phyloP scores from a whole-genome alignment of 306 rosid species.

The Medicago ruthenica region DNA sequence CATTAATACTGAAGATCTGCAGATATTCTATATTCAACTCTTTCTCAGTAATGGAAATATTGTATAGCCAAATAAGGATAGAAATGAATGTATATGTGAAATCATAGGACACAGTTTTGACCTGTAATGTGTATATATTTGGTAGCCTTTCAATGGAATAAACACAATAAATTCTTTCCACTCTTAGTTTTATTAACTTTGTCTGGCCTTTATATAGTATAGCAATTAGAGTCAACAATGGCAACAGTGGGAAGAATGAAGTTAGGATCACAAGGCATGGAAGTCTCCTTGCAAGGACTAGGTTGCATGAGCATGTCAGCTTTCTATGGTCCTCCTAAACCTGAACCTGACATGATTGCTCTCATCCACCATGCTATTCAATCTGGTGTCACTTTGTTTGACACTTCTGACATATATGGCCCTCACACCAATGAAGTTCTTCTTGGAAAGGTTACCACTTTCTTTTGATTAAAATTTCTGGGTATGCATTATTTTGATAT shows the following conservation, averaged over 20 bases:
- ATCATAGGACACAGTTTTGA: no score
- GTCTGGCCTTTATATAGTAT: no score
- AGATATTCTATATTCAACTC: no score
- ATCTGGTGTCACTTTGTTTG: conserved; percentile 69
- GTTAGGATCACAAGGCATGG: conserved; percentile 63
- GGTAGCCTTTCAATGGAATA: no score
- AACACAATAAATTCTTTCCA: no score
- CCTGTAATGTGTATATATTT: no score
- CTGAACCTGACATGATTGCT: conserved; percentile 68
- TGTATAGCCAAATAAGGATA: no score
- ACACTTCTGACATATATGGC: conserved; percentile 68
- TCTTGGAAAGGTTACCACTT: conserved; percentile 51
- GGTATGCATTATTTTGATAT: not conserved
- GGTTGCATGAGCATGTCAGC: conserved; percentile 81
- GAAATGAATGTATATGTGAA: no score
- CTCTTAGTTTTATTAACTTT: no score
- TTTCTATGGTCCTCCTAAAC: conserved; percentile 65
- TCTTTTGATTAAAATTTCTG: not conserved
- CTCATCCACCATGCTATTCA: conserved; percentile 65
- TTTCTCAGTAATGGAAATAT: no score
- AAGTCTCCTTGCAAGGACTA: conserved; percentile 67
- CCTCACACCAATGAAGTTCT: conserved; percentile 70
- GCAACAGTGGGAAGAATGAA: conserved; percentile 58
- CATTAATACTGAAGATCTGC: no score
- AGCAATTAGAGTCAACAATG: conserved; percentile 28